A percentile compares a stretch with the other conserved stretches of the same genome.
Conservation (phyloP, 768 basidiomycete species). For the Termitomyces sp. region DNA sequence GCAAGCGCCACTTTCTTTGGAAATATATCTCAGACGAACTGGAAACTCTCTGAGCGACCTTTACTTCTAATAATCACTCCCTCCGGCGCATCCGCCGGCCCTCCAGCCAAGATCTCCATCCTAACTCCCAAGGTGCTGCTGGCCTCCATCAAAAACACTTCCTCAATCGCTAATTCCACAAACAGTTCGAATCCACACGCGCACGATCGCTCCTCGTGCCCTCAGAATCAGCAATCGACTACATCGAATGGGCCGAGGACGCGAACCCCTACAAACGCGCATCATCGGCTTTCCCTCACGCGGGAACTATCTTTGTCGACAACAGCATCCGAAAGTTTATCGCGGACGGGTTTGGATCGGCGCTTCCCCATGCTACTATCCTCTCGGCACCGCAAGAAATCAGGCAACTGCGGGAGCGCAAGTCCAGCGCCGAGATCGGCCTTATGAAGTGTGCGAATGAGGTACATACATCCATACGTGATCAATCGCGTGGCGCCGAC, state of each 20-base stretch:
- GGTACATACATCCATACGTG: constrained; percentile 31
- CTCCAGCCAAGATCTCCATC: constrained; percentile 46
- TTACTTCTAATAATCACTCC: constrained; percentile 65
- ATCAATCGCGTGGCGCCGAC: not conserved
- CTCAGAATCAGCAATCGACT: constrained; percentile 30
- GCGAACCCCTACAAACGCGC: constrained; percentile 59
- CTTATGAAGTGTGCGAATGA: constrained; percentile 78
- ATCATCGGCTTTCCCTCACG: constrained; percentile 16
- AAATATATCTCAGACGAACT: constrained; percentile 59
- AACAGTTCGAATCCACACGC: constrained; percentile 63
- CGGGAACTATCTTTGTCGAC: constrained; percentile 52
- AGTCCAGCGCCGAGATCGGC: constrained; percentile 64
- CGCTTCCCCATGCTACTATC: constrained; percentile 31
- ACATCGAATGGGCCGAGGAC: constrained; percentile 63
- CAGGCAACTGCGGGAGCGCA: constrained; percentile 64
- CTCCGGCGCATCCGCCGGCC: constrained; percentile 15
- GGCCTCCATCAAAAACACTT: not conserved
- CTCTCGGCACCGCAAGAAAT: constrained; percentile 50
- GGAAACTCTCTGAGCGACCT: constrained; percentile 77
- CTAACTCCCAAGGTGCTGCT: constrained; percentile 55
- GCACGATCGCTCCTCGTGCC: constrained; percentile 59
- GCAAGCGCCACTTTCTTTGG: constrained; percentile 66
- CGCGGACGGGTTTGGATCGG: constrained; percentile 53
- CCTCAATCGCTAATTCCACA: not conserved
- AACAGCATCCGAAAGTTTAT: constrained; percentile 58